Evolutionary conservation across 148 eudicot genomes (phyloP), one percentile per base, ranked within the genome.

Genomic region (Vaccinium macrocarpon): DNA sequence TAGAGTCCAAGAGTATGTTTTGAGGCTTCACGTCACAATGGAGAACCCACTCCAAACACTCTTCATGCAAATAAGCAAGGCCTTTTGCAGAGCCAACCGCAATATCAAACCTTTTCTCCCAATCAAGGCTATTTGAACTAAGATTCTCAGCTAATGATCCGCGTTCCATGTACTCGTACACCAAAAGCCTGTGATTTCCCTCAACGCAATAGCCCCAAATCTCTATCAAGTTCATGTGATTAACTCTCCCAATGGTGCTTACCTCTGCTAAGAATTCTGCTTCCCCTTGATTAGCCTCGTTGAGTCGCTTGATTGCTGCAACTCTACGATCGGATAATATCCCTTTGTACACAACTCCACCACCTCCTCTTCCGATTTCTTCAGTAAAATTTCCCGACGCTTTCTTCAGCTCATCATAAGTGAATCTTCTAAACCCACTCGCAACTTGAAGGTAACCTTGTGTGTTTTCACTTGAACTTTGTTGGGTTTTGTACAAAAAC

Each of bases 291-390:
- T 55, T 79, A 21, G 84, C 80, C 12, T 81, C 87, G n/a, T 76
- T 52, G 12, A 84, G 86, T n/a, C 81, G 6, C 64, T 89, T 87
- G 21, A 89, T 49, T 14, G 89, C 89, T 8, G 64, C 87, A 16
- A 86, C 82, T n/a, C 83, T 73, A 6, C 13, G n/a, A 62, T 85
- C 85, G 9, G 83, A 5, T 23, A 87, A 38, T 18, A 27, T 16
- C 0, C 84, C 88, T 46, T 46, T 85, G 16, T 72, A 80, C 16
- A 80, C 86, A 25, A 73, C 53, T 2, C 86, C 88, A 18, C 79
- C n/a, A 14, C 87, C 87, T 57, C 89, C 89, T 85, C 86, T 51
- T 51, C 89, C 91, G 6, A 89, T 76, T 57, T 86, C 88, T 35
- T 87, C 80, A 0, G 61, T 82, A 61, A 89, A 89, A 50, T 74